Evolutionary conservation across 2,329 filamentous ascomycete species (phyloP).

Genomic region (Neofusicoccum sp.): DNA sequence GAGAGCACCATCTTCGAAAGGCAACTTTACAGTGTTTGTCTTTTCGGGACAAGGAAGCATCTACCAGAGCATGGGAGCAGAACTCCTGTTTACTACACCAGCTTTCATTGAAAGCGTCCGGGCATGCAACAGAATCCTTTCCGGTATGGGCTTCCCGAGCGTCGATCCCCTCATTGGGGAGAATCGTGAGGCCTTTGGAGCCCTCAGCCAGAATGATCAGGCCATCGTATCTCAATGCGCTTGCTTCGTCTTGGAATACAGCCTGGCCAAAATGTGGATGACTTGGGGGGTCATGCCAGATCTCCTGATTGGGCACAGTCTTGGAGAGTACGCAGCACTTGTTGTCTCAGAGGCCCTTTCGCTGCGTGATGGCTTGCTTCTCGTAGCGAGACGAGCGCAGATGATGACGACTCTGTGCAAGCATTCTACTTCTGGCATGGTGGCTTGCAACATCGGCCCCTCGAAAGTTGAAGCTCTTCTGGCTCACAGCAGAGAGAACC

Average conservation of each 20-base stretch:
- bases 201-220: slow-evolving; percentile 15
- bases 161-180: slow-evolving; percentile 28
- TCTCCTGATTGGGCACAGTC: slow-evolving; percentile 25
- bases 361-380: not conserved
- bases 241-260: slow-evolving; percentile 38
- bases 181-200: not conserved
- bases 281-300: slow-evolving; percentile 24
- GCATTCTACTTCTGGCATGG: slow-evolving; percentile 29
- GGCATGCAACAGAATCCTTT: slow-evolving; percentile 3
- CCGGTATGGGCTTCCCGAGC: slow-evolving; percentile 12
- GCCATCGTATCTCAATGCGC: slow-evolving; percentile 32
- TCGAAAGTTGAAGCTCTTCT: slow-evolving; percentile 13
- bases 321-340: slow-evolving; percentile 20
- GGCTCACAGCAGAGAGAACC: too few relatives aligned
- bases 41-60: slow-evolving; percentile 23
- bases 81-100: slow-evolving; percentile 19
- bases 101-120: slow-evolving; percentile 27
- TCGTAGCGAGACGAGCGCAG: slow-evolving; percentile 9
- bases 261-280: slow-evolving; percentile 33
- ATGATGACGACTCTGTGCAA: slow-evolving; percentile 26
- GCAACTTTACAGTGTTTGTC: not conserved
- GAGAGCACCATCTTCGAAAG: not conserved
- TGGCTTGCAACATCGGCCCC: slow-evolving; percentile 22
- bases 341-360: not conserved
- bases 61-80: slow-evolving; percentile 20